Conservation (phyloP, 2,329 filamentous ascomycete genomes). For the Xylaria sp. region DNA sequence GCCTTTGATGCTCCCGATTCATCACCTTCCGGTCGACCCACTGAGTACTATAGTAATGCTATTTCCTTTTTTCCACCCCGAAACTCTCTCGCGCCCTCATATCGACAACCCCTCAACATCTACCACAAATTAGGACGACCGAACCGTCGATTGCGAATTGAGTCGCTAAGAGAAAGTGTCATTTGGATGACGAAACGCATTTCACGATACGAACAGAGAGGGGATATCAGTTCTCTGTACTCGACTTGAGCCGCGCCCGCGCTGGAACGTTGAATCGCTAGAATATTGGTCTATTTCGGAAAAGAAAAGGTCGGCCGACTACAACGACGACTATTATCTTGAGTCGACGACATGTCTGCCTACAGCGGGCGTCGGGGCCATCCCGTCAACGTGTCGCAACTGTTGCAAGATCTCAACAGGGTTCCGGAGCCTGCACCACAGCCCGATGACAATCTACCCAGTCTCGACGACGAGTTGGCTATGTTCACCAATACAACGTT, state of each 20-base stretch:
- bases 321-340: not conserved
- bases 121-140: slow-evolving; percentile 1
- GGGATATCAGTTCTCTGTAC: slow-evolving; percentile 6
- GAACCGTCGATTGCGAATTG: slow-evolving; percentile 15
- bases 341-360: slow-evolving; percentile 39
- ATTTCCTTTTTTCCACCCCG: slow-evolving; percentile 32
- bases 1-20: slow-evolving; percentile 36
- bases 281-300: not conserved
- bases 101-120: slow-evolving; percentile 28
- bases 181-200: slow-evolving; percentile 7
- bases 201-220: slow-evolving; percentile 5
- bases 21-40: slow-evolving; percentile 32
- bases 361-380: slow-evolving; percentile 79
- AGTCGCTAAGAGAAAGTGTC: not conserved
- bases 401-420: slow-evolving; percentile 86
- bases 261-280: slow-evolving; percentile 11
- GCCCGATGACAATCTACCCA: slow-evolving; percentile 42
- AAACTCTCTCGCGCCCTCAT: slow-evolving; percentile 19
- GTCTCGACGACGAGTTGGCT: slow-evolving; percentile 68
- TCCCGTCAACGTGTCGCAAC: slow-evolving; percentile 82
- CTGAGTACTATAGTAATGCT: slow-evolving; percentile 26
- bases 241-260: slow-evolving; percentile 13
- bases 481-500: slow-evolving; percentile 87
- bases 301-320: not conserved
- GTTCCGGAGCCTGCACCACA: slow-evolving; percentile 69